Conservation (phyloP, 352 stramenopile genomes). For the Globisporangium solare region DNA sequence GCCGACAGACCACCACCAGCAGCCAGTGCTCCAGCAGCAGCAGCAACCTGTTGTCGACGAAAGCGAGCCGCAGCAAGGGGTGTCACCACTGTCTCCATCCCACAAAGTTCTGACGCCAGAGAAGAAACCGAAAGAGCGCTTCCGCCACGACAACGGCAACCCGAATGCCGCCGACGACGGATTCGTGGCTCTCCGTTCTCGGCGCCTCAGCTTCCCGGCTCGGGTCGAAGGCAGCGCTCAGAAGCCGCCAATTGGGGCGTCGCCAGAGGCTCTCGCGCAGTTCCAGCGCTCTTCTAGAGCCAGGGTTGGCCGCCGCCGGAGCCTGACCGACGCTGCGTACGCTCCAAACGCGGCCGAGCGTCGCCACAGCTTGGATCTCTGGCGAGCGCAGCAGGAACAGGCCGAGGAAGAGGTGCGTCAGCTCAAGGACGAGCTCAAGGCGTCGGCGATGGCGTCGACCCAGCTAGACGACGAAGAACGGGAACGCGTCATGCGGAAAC, state of each 20-base stretch:
- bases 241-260: slow-evolving; percentile 30
- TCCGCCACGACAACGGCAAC: slow-evolving; percentile 24
- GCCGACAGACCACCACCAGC: not conserved
- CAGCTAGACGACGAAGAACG: slow-evolving; percentile 35
- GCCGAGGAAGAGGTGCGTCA: slow-evolving; percentile 35
- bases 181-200: slow-evolving; percentile 5
- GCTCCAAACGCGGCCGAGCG: slow-evolving; percentile 13
- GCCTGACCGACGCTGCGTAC: slow-evolving; percentile 13
- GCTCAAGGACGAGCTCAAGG: slow-evolving; percentile 52
- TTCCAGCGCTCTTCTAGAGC: not conserved
- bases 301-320: slow-evolving; percentile 14
- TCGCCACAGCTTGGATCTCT: slow-evolving; percentile 50
- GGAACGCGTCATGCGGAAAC: slow-evolving; percentile 62
- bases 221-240: slow-evolving; percentile 26
- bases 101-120: too few relatives aligned
- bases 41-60: slow-evolving; percentile 23
- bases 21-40: slow-evolving; percentile 3
- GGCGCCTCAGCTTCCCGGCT: slow-evolving; percentile 12
- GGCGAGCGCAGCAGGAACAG: slow-evolving; percentile 36
- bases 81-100: not conserved
- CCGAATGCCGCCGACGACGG: slow-evolving; percentile 31
- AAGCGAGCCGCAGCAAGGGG: slow-evolving; percentile 13
- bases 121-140: not conserved
- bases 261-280: slow-evolving; percentile 26
- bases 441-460: slow-evolving; percentile 27